Conservation (phyloP, 1,284 basidiomycete species). For the Marasmius sp. region DNA sequence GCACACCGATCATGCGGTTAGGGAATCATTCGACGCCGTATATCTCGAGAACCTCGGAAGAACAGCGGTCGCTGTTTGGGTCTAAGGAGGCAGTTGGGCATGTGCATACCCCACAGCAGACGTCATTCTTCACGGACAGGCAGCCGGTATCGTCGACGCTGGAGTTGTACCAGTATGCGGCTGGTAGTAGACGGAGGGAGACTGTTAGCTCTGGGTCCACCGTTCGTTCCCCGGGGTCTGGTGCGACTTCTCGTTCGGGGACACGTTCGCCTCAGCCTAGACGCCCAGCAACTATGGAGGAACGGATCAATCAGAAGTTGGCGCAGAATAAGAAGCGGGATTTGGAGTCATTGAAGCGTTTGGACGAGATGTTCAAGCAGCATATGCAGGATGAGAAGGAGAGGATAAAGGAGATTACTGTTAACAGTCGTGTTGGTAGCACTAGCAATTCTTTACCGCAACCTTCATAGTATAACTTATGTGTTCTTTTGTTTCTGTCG, state of each 20-base stretch:
- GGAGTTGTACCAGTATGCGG: conserved; percentile 39
- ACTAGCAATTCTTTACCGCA: neutral
- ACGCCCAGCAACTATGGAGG: conserved; percentile 19
- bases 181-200: conserved; percentile 16
- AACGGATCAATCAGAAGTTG: conserved; percentile 17
- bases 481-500: neutral
- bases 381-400: conserved; percentile 77
- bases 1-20: conserved; percentile 30
- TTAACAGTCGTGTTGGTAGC: neutral
- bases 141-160: conserved; percentile 34
- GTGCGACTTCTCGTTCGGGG: too few relatives aligned
- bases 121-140: conserved; percentile 32
- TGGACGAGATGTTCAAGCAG: conserved; percentile 73
- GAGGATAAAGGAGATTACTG: conserved; percentile 67
- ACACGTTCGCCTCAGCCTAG: neutral
- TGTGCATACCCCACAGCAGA: conserved; percentile 1
- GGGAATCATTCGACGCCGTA: conserved; percentile 38
- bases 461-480: neutral
- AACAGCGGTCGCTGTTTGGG: conserved; percentile 20
- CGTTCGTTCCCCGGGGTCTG: neutral
- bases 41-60: conserved; percentile 25
- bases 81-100: conserved; percentile 10
- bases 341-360: conserved; percentile 55
- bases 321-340: conserved; percentile 39
- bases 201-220: neutral